Percentiles rank a stretch among this genome's conserved stretches.
Conservation (phyloP, 2,329 filamentous ascomycete genomes). For the Colletotrichum gloeosporioides region DNA sequence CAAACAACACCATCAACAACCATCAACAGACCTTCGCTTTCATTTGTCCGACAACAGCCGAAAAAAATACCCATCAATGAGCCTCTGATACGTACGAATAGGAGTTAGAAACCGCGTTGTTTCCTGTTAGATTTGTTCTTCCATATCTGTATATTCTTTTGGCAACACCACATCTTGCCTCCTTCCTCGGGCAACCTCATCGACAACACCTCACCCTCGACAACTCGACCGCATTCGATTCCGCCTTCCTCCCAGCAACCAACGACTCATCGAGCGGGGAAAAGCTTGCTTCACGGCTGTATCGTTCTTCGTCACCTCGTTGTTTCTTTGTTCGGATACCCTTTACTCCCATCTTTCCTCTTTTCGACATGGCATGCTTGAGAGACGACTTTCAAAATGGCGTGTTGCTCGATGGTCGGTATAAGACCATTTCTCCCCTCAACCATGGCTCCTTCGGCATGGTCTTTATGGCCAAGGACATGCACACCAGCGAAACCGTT, state of each 20-base stretch:
- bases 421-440: slow-evolving; percentile 88
- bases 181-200: not conserved
- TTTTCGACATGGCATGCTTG: slow-evolving; percentile 76
- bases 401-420: slow-evolving; percentile 86
- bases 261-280: not conserved
- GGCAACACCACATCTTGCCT: not conserved
- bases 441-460: slow-evolving; percentile 99
- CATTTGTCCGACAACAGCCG: slow-evolving; percentile 19
- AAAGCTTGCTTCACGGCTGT: slow-evolving; percentile 1
- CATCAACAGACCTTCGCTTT: slow-evolving; percentile 20
- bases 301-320: slow-evolving; percentile 7
- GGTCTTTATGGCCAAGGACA: slow-evolving; percentile 92
- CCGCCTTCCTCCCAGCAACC: not conserved
- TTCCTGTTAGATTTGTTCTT: slow-evolving; percentile 20
- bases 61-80: slow-evolving; percentile 37
- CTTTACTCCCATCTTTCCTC: slow-evolving; percentile 27
- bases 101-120: slow-evolving; percentile 28
- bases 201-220: not conserved
- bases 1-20: slow-evolving; percentile 7
- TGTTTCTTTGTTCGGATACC: slow-evolving; percentile 15
- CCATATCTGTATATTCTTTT: slow-evolving; percentile 15
- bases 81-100: slow-evolving; percentile 41
- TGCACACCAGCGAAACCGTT: slow-evolving; percentile 77
- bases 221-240: not conserved
- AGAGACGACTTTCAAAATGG: slow-evolving; percentile 81